These are phyloP conservation scores for Alternaria hordeiaustralica DNA, from an alignment of 2,329 filamentous ascomycete species.

Conservation along the genomic window DNA sequence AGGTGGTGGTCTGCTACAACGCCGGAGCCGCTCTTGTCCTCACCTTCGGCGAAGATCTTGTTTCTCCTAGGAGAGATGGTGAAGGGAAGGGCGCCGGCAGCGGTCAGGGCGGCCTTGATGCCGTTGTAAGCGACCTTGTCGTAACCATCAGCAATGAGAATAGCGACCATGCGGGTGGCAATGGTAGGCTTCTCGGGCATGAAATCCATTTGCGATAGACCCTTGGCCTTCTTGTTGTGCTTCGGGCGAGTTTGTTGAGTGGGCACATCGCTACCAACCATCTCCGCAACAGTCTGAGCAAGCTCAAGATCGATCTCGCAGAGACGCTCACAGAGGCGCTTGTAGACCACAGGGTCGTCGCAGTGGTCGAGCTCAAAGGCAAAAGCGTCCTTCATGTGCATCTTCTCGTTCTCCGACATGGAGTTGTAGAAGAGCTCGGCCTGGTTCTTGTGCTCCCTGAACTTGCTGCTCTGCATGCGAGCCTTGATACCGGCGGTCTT, in stretches of 20 bases:
- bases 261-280: conserved; percentile 70
- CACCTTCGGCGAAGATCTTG: conserved; percentile 67
- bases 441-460: conserved; percentile 78
- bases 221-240: conserved; percentile 70
- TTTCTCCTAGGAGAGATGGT: conserved; percentile 74
- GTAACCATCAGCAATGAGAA: conserved; percentile 80
- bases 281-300: conserved; percentile 71
- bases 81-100: conserved; percentile 70
- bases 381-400: conserved; percentile 66
- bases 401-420: conserved; percentile 69
- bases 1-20: conserved; percentile 77
- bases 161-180: conserved; percentile 72
- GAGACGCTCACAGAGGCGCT: conserved; percentile 70
- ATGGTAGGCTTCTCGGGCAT: conserved; percentile 70
- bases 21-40: conserved; percentile 59
- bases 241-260: conserved; percentile 62
- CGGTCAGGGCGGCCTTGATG: conserved; percentile 68
- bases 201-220: conserved; percentile 73
- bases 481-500: conserved; percentile 74
- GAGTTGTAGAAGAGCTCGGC: conserved; percentile 87
- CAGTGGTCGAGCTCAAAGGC: conserved; percentile 81
- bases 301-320: conserved; percentile 75
- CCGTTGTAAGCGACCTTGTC: conserved; percentile 70
- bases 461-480: conserved; percentile 73
- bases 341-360: conserved; percentile 78